These are phyloP conservation scores for Mycena haematopus DNA, from an alignment of 768 basidiomycete species.

Conservation along the genomic window DNA sequence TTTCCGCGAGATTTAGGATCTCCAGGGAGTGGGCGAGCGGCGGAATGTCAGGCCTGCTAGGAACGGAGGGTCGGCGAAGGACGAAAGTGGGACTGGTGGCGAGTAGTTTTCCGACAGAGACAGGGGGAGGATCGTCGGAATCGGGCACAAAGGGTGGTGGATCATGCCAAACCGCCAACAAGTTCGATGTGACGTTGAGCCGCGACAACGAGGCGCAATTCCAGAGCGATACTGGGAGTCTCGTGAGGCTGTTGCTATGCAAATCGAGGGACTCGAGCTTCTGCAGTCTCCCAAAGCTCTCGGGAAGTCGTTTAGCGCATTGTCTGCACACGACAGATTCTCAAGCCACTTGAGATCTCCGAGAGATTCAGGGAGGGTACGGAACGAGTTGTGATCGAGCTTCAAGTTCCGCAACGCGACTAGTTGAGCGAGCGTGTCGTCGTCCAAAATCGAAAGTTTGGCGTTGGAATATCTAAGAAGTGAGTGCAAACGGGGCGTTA, in stretches of 20 bases:
- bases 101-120: too few relatives aligned
- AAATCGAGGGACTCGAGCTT: conserved; percentile 81
- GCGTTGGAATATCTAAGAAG: conserved; percentile 88
- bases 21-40: conserved; percentile 76
- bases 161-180: conserved; percentile 74
- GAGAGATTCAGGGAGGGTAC: conserved; percentile 81
- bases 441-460: conserved; percentile 85
- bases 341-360: conserved; percentile 76
- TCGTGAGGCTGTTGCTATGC: conserved; percentile 88
- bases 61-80: conserved; percentile 43
- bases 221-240: conserved; percentile 83
- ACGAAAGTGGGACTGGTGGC: conserved; percentile 28
- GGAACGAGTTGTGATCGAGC: conserved; percentile 88
- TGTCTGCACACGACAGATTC: conserved; percentile 88
- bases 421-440: conserved; percentile 74
- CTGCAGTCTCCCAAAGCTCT: conserved; percentile 76
- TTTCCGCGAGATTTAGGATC: conserved; percentile 89
- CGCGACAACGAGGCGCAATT: conserved; percentile 72
- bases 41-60: conserved; percentile 38
- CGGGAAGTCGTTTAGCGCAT: conserved; percentile 81
- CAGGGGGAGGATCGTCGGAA: conserved; percentile 25
- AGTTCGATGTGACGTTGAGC: conserved; percentile 90
- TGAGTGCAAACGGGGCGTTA: conserved; percentile 63
- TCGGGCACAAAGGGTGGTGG: conserved; percentile 50
- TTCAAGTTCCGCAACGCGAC: conserved; percentile 72